Evolutionary conservation across 1,139 yeast species (phyloP), one percentile per base, ranked within the genome.

Genomic region (Pichia norvegensis): DNA sequence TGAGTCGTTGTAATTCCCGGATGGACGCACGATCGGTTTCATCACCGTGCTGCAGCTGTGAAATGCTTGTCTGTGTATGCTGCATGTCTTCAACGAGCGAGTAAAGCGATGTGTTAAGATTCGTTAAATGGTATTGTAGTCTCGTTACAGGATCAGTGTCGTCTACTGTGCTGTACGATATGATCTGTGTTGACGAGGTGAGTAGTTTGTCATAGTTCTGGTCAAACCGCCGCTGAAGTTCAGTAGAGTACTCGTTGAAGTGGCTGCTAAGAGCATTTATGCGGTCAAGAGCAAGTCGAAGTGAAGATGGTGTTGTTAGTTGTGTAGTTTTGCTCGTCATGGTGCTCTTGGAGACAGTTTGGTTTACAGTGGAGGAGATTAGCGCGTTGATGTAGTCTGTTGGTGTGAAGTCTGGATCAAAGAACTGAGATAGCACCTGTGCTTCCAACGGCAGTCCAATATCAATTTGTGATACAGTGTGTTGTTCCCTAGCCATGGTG

Each of bases 61-160:
- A 43, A 13, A 68, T 45, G 41, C 64, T 58, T 16, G 42, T 42
- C 33, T 66, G 67, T 21, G 68, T 62, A 20, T 57, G 59, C 7
- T 61, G 59, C 22, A 81, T 61, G 46, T 80, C 85, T 4, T 69
- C 64, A 45, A 77, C 72, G 29, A 81, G 60, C 1, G 83, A 68
- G 35, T 73, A 66, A 25, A 81, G 74, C 1, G 86, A 74, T 46
- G 78, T 74, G 33, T 75, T 72, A 38, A 82, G 63, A 2, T 81
- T 73, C 44, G 78, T 81, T 36, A 79, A 64, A 56, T 80, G 81
- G 59, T 81, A 81, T 54, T 81, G 82, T 43, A 83, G 62, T 51
- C 85, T 68, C 10, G 83, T 75, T 25, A 69, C 63, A 7, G 71
- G 68, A 23, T 59, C 43, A 13, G 33, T 29, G 17, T 54, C 54